These are phyloP conservation scores for Krasilnikovozyma curviuscula DNA, from an alignment of 768 basidiomycete genomes.

Conservation along the genomic window DNA sequence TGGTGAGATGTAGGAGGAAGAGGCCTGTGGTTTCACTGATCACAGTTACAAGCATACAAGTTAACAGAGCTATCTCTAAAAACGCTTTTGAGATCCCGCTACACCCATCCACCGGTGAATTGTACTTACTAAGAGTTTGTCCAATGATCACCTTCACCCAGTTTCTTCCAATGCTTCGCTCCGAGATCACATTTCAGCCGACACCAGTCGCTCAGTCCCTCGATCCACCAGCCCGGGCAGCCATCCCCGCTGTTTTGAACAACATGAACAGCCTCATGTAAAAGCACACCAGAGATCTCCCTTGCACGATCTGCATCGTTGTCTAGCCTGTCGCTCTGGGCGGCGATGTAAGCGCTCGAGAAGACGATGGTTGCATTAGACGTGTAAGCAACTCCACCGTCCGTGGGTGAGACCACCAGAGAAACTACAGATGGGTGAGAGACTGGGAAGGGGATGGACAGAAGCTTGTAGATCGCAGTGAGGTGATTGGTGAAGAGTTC, in stretches of 20 bases:
- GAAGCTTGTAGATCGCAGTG: neutral
- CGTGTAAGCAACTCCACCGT: neutral
- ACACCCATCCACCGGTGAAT: no score
- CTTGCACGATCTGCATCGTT: neutral
- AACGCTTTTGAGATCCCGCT: no score
- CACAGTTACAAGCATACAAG: no score
- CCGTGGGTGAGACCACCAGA: neutral
- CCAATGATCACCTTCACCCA: no score
- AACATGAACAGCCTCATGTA: neutral
- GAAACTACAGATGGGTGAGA: neutral
- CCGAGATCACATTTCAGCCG: neutral
- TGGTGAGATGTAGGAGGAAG: slow-evolving; percentile 1
- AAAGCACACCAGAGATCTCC: neutral
- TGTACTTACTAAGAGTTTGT: no score
- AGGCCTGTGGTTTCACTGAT: neutral
- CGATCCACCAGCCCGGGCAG: neutral
- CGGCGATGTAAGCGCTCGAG: neutral
- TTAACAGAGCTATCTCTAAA: no score
- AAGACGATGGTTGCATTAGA: neutral
- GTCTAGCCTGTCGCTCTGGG: neutral
- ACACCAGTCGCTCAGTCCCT: neutral
- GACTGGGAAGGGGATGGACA: neutral
- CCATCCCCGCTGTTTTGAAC: neutral
- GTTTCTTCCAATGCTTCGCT: neutral
- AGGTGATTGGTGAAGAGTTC: neutral